Evolutionary conservation across 208 protist species (phyloP).

Genomic region (Crithidia bombi): DNA sequence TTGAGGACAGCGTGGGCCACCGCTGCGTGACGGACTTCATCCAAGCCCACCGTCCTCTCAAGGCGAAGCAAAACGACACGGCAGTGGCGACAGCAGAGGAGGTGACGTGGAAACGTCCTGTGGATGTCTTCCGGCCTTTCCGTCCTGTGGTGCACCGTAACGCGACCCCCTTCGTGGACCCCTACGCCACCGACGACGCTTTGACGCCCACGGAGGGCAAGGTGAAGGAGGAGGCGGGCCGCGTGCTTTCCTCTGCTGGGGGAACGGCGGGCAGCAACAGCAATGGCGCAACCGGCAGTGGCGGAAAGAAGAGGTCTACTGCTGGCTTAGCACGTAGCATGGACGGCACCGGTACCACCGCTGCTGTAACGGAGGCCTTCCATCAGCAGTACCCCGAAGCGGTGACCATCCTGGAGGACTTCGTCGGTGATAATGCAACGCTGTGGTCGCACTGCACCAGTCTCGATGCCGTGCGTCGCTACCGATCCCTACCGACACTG

Average conservation of each 20-base stretch:
- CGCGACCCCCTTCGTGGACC: conserved; percentile 75
- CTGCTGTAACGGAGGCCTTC: conserved; percentile 35
- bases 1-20: conserved; percentile 16
- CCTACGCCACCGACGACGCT: conserved; percentile 55
- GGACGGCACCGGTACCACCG: neutral
- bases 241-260: conserved; percentile 9
- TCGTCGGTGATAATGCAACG: conserved; percentile 44
- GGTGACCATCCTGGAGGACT: conserved; percentile 60
- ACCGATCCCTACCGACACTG: conserved; percentile 67
- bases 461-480: conserved; percentile 49
- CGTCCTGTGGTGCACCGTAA: conserved; percentile 91
- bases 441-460: conserved; percentile 40
- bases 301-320: conserved; percentile 7
- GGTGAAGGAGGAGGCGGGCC: conserved; percentile 40
- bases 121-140: conserved; percentile 81
- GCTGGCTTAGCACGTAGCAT: conserved; percentile 8
- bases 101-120: conserved; percentile 73
- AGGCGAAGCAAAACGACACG: neutral
- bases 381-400: conserved; percentile 80
- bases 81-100: neutral
- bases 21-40: conserved; percentile 22
- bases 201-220: conserved; percentile 44
- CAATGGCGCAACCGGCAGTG: neutral
- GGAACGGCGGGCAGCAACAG: neutral
- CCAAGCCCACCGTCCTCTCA: neutral